Evolutionary conservation across 106 monocot genomes (phyloP).

Genomic region (Dendrobium catenatum): DNA sequence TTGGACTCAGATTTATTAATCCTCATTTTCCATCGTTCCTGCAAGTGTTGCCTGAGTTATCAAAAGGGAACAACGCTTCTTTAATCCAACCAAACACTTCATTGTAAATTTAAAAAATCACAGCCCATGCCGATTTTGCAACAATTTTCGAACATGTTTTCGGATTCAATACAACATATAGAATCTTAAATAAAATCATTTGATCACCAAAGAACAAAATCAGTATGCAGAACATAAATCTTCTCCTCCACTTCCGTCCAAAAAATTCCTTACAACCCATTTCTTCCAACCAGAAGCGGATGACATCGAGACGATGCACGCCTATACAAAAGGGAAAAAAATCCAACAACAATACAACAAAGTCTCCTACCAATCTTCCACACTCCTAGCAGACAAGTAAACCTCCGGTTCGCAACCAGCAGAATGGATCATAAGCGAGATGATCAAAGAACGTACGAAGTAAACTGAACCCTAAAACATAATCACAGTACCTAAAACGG

Average conservation of each 20-base stretch:
- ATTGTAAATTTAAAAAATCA: no score
- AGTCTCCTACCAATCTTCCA: neutral
- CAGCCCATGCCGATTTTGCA: neutral
- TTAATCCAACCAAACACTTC: no score
- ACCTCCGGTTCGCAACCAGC: neutral
- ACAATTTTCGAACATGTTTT: neutral
- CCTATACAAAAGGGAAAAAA: neutral
- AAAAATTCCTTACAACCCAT: no score
- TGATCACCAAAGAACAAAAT: neutral
- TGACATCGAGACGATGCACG: neutral
- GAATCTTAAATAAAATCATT: neutral
- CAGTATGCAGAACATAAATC: no score
- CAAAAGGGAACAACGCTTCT: no score
- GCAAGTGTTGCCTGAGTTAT: no score
- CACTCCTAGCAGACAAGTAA: neutral
- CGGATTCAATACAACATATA: neutral
- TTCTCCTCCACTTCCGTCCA: no score
- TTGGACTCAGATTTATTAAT: no score
- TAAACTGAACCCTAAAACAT: neutral
- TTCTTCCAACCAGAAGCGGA: no score
- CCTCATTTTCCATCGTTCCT: no score
- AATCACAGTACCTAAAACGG: neutral
- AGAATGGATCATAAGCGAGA: neutral
- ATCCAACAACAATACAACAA: neutral
- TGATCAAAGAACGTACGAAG: neutral